phyloP scores from a whole-genome alignment of 345 rosid species.

The Turritis glabra region DNA sequence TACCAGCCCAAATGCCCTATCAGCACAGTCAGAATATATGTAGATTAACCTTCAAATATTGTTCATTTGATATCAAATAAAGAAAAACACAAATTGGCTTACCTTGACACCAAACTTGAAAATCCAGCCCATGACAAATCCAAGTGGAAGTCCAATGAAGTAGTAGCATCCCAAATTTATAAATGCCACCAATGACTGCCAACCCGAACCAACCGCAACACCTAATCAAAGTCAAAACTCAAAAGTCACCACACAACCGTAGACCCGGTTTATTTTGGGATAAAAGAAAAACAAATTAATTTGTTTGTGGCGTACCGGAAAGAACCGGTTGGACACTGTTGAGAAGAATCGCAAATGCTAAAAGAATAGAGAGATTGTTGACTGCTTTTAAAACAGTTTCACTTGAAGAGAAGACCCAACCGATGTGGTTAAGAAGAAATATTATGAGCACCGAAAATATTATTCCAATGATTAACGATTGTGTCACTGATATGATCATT shows the following conservation, averaged over 20 bases:
- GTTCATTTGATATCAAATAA: neutral
- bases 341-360: slow-evolving; percentile 3
- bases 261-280: neutral
- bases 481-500: slow-evolving; percentile 14
- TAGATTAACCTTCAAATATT: neutral
- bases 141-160: slow-evolving; percentile 64
- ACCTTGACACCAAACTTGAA: slow-evolving; percentile 59
- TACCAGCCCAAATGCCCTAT: slow-evolving; percentile 25
- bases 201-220: slow-evolving; percentile 76
- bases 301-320: neutral
- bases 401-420: slow-evolving; percentile 20
- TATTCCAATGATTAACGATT: slow-evolving; percentile 2
- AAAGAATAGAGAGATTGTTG: slow-evolving; percentile 12
- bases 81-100: neutral
- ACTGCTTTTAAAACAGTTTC: slow-evolving; percentile 12
- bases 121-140: slow-evolving; percentile 57
- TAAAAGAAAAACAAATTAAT: no score
- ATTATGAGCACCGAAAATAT: neutral
- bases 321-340: slow-evolving; percentile 26
- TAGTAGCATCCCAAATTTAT: slow-evolving; percentile 71
- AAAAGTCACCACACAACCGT: neutral
- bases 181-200: slow-evolving; percentile 67
- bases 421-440: slow-evolving; percentile 34
- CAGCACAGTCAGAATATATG: neutral
- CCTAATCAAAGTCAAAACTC: slow-evolving; percentile 34